phyloP scores from a whole-genome alignment of 805 yeast species.

The Metschnikowia picachoensis region DNA sequence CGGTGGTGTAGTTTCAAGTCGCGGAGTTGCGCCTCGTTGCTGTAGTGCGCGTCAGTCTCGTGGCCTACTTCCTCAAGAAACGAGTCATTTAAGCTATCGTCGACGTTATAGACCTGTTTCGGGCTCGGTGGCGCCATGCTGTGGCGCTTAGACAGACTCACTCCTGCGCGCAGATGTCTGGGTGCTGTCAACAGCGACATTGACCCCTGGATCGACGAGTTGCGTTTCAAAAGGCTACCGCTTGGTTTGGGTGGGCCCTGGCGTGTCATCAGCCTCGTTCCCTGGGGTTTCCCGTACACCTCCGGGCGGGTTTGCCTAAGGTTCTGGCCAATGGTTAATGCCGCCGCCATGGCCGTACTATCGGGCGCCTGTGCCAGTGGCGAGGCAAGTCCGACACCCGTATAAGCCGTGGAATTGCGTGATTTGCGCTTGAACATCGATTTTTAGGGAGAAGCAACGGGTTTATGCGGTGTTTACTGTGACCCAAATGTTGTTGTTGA shows the following conservation, averaged over 20 bases:
- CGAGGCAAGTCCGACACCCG: slow-evolving; percentile 39
- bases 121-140: slow-evolving; percentile 1
- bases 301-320: slow-evolving; percentile 20
- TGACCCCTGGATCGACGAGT: slow-evolving; percentile 12
- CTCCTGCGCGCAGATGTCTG: slow-evolving; percentile 8
- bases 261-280: slow-evolving; percentile 14
- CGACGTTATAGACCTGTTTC: slow-evolving; percentile 19
- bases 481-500: no score
- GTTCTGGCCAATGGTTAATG: slow-evolving; percentile 39
- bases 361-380: slow-evolving; percentile 34
- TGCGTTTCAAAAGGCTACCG: slow-evolving; percentile 17
- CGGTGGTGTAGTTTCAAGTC: slow-evolving; percentile 31
- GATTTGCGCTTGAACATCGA: slow-evolving; percentile 30
- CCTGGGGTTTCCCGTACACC: slow-evolving; percentile 10
- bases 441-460: no score
- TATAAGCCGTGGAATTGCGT: slow-evolving; percentile 34
- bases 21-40: slow-evolving; percentile 31
- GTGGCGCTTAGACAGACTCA: slow-evolving; percentile 9
- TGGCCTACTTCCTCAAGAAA: slow-evolving; percentile 27
- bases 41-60: slow-evolving; percentile 19
- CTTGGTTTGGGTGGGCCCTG: slow-evolving; percentile 10
- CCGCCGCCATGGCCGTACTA: slow-evolving; percentile 42
- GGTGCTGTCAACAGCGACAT: slow-evolving; percentile 9
- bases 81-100: slow-evolving; percentile 32
- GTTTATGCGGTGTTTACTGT: no score